A percentile compares a stretch with the other conserved stretches of the same genome.
Evolutionary conservation across 805 yeast genomes (phyloP).

Genomic region (Kregervanrija fluxuum): DNA sequence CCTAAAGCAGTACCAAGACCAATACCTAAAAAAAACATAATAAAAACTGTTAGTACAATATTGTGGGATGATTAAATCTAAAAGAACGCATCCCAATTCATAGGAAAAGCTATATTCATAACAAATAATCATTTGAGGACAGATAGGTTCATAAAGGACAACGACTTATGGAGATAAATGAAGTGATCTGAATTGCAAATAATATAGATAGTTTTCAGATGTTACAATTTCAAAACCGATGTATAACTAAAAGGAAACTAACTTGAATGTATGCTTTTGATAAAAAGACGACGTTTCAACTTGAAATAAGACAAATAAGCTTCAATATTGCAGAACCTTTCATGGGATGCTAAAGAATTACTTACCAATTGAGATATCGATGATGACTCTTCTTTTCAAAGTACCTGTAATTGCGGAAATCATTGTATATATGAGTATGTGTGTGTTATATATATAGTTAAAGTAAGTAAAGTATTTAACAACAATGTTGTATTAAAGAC

Average conservation of each 20-base stretch:
- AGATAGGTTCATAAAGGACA: too few species aligned
- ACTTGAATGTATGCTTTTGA: background rate
- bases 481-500: background rate
- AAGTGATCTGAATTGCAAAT: too few species aligned
- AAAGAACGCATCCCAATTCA: too few species aligned
- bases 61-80: background rate
- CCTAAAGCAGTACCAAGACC: conserved; percentile 41
- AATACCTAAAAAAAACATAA: conserved; percentile 13
- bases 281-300: background rate
- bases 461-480: background rate
- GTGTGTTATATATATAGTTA: background rate
- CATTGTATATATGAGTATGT: conserved; percentile 31
- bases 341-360: conserved; percentile 10
- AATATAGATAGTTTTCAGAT: too few species aligned
- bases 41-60: conserved; percentile 7
- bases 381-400: conserved; percentile 70
- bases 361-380: conserved; percentile 71
- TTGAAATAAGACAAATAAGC: background rate
- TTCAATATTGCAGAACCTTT: background rate
- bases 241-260: too few species aligned
- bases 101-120: too few species aligned
- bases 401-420: conserved; percentile 83
- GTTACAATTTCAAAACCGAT: too few species aligned
- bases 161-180: too few species aligned
- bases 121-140: too few species aligned